These are phyloP conservation scores for Fusarium nygamai DNA, from an alignment of 2,329 filamentous ascomycete genomes.

Conservation along the genomic window DNA sequence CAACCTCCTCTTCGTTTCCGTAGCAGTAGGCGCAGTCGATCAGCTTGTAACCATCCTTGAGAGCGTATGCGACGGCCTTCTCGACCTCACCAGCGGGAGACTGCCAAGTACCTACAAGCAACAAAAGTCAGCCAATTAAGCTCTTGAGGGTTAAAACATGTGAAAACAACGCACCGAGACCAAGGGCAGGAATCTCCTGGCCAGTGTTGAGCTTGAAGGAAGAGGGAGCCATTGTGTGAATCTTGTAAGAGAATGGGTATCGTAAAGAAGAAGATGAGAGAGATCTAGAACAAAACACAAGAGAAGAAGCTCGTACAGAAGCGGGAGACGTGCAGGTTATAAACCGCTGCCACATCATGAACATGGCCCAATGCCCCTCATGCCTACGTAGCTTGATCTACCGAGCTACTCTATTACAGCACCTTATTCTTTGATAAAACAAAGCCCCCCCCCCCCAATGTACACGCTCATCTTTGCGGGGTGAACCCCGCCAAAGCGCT, in stretches of 20 bases:
- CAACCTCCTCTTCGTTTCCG: slow-evolving; percentile 85
- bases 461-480: slow-evolving; percentile 36
- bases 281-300: slow-evolving; percentile 16
- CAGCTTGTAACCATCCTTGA: slow-evolving; percentile 66
- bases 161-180: slow-evolving; percentile 60
- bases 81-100: slow-evolving; percentile 67
- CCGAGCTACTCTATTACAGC: not conserved
- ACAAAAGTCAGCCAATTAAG: slow-evolving; percentile 13
- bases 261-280: slow-evolving; percentile 5
- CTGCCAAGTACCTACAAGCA: slow-evolving; percentile 70
- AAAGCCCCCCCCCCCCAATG: slow-evolving; percentile 20
- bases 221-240: slow-evolving; percentile 60
- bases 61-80: slow-evolving; percentile 66
- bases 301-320: not conserved
- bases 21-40: slow-evolving; percentile 82
- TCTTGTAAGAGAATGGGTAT: slow-evolving; percentile 1
- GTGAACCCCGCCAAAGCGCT: slow-evolving; percentile 35
- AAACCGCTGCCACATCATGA: slow-evolving; percentile 36
- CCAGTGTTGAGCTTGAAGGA: slow-evolving; percentile 73
- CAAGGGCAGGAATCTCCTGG: slow-evolving; percentile 69
- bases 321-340: slow-evolving; percentile 28
- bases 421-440: not conserved
- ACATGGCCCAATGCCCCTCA: slow-evolving; percentile 4
- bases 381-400: slow-evolving; percentile 5
- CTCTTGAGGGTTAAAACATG: not conserved